Percentiles rank a stretch among this genome's conserved stretches.
These are phyloP conservation scores for Lentinula edodes DNA, from an alignment of 768 basidiomycete genomes.

Conservation along the genomic window DNA sequence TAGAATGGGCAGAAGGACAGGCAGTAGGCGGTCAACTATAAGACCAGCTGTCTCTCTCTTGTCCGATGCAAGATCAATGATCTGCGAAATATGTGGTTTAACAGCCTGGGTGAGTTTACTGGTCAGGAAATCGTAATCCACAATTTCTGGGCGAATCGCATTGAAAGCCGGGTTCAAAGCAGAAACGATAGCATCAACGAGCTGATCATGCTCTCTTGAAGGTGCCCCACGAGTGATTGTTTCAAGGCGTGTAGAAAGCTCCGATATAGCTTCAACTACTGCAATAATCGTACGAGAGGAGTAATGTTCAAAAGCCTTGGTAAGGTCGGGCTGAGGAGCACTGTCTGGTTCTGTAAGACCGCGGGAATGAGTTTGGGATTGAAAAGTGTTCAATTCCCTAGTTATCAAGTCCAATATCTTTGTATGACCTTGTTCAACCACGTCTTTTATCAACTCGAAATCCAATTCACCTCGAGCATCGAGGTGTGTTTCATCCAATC, in stretches of 20 bases:
- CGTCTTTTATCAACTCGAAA: conserved; percentile 67
- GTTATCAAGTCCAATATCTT: conserved; percentile 54
- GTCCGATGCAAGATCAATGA: conserved; percentile 85
- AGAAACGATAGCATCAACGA: conserved; percentile 56
- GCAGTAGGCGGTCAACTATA: conserved; percentile 69
- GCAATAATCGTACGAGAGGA: conserved; percentile 52
- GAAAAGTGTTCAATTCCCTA: conserved; percentile 49
- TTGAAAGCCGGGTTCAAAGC: conserved; percentile 57
- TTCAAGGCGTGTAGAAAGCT: conserved; percentile 52
- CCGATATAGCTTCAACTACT: conserved; percentile 55
- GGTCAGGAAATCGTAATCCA: conserved; percentile 79
- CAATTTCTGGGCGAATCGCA: conserved; percentile 54
- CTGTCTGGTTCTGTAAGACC: conserved; percentile 11
- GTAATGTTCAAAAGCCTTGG: conserved; percentile 51
- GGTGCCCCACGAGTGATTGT: conserved; percentile 40
- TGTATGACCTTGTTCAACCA: conserved; percentile 62
- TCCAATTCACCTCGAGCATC: conserved; percentile 77
- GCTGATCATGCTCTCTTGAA: conserved; percentile 49
- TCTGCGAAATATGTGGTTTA: conserved; percentile 83
- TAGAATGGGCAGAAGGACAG: conserved; percentile 48
- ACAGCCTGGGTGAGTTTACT: conserved; percentile 75
- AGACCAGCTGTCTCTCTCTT: conserved; percentile 83
- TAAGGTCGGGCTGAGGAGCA: conserved; percentile 25
- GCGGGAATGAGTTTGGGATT: conserved; percentile 14
- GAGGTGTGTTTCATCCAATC: conserved; percentile 55